Percentiles rank a stretch among this genome's conserved stretches.
These are phyloP conservation scores for Globisporangium spinosum DNA, from an alignment of 352 stramenopile species.

Conservation along the genomic window DNA sequence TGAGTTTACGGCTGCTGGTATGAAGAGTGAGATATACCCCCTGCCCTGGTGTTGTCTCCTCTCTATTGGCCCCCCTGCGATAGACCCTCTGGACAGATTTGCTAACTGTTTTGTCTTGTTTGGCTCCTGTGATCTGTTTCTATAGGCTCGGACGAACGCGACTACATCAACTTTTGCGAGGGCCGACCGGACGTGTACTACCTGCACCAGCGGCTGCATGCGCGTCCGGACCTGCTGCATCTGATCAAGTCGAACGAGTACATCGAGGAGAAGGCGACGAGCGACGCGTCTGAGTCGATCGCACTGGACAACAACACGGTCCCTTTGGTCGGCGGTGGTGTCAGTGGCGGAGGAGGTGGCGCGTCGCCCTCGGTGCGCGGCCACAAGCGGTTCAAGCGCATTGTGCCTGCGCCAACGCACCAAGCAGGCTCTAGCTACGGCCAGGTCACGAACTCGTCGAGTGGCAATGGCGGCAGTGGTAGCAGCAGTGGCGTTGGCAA, in stretches of 20 bases:
- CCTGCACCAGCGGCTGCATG: conserved; percentile 70
- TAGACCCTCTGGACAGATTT: background rate
- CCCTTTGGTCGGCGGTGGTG: background rate
- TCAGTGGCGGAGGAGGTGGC: background rate
- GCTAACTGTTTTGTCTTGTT: conserved; percentile 23
- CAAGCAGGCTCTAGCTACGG: background rate
- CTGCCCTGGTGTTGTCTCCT: background rate
- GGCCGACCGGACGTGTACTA: conserved; percentile 76
- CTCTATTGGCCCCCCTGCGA: background rate
- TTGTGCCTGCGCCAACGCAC: conserved; percentile 22
- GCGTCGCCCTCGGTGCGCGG: conserved; percentile 29
- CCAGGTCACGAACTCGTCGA: background rate
- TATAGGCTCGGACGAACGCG: conserved; percentile 63
- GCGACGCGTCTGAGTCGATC: conserved; percentile 49
- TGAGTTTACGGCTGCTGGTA: conserved; percentile 81
- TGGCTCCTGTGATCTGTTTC: conserved; percentile 16
- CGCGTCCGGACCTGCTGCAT: conserved; percentile 67
- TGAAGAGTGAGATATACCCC: conserved; percentile 59
- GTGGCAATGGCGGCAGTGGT: background rate
- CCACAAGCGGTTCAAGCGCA: conserved; percentile 71
- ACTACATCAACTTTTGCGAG: conserved; percentile 81
- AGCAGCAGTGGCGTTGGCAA: conserved; percentile 2
- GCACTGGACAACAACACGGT: conserved; percentile 12
- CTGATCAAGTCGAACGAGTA: conserved; percentile 84
- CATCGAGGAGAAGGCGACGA: conserved; percentile 72